A percentile compares a stretch with the other conserved stretches of the same genome.
Evolutionary conservation across 176 grass and related monocot species (phyloP).

Genomic region (Olyra latifolia): DNA sequence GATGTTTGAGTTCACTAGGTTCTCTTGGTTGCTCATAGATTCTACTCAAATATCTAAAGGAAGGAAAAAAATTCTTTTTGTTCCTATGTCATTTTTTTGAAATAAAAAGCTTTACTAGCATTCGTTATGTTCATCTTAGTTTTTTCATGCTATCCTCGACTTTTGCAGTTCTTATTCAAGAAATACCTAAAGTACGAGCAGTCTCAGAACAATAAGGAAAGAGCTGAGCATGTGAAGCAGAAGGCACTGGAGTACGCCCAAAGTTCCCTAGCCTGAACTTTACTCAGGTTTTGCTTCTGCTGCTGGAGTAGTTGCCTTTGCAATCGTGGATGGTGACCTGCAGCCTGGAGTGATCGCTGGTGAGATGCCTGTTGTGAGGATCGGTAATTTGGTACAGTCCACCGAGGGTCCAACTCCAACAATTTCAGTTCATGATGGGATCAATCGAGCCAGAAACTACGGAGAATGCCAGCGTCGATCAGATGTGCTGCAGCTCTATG

Average conservation of each 20-base stretch:
- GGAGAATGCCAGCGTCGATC: neutral
- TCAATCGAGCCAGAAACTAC: neutral
- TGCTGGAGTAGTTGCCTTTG: neutral
- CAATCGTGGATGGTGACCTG: neutral
- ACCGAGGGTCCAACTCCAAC: neutral
- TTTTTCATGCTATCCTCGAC: neutral
- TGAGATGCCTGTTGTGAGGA: neutral
- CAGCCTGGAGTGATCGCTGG: neutral
- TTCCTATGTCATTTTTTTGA: neutral
- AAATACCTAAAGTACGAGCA: conserved; percentile 88
- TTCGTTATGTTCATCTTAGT: neutral
- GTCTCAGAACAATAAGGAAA: conserved; percentile 48
- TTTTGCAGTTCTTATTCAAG: conserved; percentile 82
- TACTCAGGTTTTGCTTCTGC: neutral
- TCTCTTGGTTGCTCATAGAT: too few species aligned
- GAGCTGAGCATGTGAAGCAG: conserved; percentile 65
- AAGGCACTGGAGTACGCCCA: conserved; percentile 85
- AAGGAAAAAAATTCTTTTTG: too few species aligned
- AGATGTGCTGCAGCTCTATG: neutral
- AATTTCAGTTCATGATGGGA: neutral
- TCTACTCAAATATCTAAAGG: too few species aligned
- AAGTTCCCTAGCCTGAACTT: conserved; percentile 38
- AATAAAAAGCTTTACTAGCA: neutral
- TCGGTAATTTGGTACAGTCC: neutral
- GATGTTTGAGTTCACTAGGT: too few species aligned